A percentile compares a stretch with the other conserved stretches of the same genome.
Evolutionary conservation across 2,329 filamentous ascomycete species (phyloP).

Genomic region (Thermochaetoides dissita): DNA sequence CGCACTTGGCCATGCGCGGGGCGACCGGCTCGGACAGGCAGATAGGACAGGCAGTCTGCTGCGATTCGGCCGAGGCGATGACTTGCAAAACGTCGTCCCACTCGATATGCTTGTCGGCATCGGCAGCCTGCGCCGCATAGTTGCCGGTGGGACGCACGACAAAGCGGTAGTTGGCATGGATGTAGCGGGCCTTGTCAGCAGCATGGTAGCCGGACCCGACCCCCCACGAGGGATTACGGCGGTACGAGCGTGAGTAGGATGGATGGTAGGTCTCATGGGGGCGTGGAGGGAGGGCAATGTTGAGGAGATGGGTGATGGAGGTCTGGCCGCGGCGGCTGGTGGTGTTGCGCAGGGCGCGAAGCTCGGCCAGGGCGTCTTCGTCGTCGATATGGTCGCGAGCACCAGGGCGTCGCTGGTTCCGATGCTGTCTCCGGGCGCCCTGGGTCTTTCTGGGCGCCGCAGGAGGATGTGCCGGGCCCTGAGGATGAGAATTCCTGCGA

Average conservation of each 20-base stretch:
- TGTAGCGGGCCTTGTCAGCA: slow-evolving; percentile 74
- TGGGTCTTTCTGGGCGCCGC: slow-evolving; percentile 60
- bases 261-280: slow-evolving; percentile 45
- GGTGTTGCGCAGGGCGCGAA: slow-evolving; percentile 44
- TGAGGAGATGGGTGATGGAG: slow-evolving; percentile 92
- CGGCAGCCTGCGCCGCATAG: slow-evolving; percentile 66
- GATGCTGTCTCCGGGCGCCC: slow-evolving; percentile 66
- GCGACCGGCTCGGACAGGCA: slow-evolving; percentile 87
- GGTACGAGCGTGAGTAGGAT: slow-evolving; percentile 40
- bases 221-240: slow-evolving; percentile 68
- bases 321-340: slow-evolving; percentile 78
- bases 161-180: slow-evolving; percentile 96
- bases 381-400: slow-evolving; percentile 35
- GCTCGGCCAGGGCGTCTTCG: slow-evolving; percentile 79
- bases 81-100: slow-evolving; percentile 88
- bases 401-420: slow-evolving; percentile 60
- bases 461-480: slow-evolving; percentile 20
- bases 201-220: slow-evolving; percentile 81
- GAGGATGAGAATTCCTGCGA: slow-evolving; percentile 23
- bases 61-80: slow-evolving; percentile 77
- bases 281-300: slow-evolving; percentile 69
- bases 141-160: slow-evolving; percentile 72
- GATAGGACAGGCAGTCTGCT: slow-evolving; percentile 81
- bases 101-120: slow-evolving; percentile 79
- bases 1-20: slow-evolving; percentile 91